A percentile compares a stretch with the other conserved stretches of the same genome.
Evolutionary conservation across 805 yeast genomes (phyloP).

Genomic region (Candida fluviatilis): DNA sequence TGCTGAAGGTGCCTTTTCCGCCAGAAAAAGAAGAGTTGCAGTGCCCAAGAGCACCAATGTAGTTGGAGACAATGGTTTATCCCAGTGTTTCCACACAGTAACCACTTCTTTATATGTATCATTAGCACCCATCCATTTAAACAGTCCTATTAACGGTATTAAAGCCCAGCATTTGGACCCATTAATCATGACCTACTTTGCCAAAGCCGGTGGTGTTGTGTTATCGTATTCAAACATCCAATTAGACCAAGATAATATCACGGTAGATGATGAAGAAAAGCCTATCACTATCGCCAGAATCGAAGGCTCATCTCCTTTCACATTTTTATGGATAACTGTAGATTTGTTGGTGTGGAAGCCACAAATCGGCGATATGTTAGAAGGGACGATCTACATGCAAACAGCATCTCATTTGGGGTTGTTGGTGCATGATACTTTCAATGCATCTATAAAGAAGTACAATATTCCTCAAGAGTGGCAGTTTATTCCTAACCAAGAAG

Average conservation of each 20-base stretch:
- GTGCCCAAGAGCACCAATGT: slow-evolving; percentile 33
- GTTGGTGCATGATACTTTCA: slow-evolving; percentile 87
- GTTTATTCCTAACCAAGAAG: slow-evolving; percentile 76
- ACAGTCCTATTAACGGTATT: slow-evolving; percentile 72
- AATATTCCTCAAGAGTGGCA: slow-evolving; percentile 85
- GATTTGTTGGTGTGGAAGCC: slow-evolving; percentile 91
- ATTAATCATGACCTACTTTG: slow-evolving; percentile 75
- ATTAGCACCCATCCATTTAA: slow-evolving; percentile 76
- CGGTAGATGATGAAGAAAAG: slow-evolving; percentile 28
- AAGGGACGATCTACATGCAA: slow-evolving; percentile 88
- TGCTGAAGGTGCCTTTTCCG: not conserved
- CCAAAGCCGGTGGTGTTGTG: slow-evolving; percentile 75
- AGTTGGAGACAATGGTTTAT: slow-evolving; percentile 40
- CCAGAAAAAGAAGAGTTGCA: slow-evolving; percentile 13
- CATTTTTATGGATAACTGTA: slow-evolving; percentile 81
- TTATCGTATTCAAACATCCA: slow-evolving; percentile 69
- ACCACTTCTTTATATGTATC: slow-evolving; percentile 70
- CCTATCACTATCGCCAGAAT: slow-evolving; percentile 56
- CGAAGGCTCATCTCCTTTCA: slow-evolving; percentile 78
- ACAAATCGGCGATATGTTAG: slow-evolving; percentile 75
- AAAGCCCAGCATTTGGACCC: slow-evolving; percentile 87
- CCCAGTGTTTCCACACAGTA: slow-evolving; percentile 67
- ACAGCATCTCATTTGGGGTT: slow-evolving; percentile 93
- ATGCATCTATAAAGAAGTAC: slow-evolving; percentile 83
- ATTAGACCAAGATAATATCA: slow-evolving; percentile 40